Conservation (phyloP, 1,139 yeast species). For the Candida gigantensis region DNA sequence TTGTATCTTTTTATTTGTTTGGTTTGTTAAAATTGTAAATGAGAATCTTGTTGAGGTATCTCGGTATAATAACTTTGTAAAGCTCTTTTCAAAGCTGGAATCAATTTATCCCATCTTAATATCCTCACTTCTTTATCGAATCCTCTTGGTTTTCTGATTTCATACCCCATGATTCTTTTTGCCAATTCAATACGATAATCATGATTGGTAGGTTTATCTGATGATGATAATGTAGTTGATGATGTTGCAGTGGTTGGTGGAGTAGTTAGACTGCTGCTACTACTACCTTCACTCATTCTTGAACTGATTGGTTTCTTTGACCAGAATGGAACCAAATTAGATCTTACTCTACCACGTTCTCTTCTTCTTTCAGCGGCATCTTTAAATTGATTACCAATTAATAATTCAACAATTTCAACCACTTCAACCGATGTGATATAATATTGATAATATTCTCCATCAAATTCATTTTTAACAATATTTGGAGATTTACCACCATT, state of each 20-base stretch:
- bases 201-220: conserved; percentile 27
- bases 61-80: conserved; percentile 65
- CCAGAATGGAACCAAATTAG: conserved; percentile 71
- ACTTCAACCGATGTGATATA: conserved; percentile 69
- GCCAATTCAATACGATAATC: conserved; percentile 59
- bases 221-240: conserved; percentile 8
- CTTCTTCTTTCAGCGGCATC: conserved; percentile 54
- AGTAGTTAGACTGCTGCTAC: neutral
- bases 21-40: conserved; percentile 9
- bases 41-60: conserved; percentile 31
- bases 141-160: conserved; percentile 62
- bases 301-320: conserved; percentile 59
- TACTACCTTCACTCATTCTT: conserved; percentile 35
- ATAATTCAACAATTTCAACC: conserved; percentile 60
- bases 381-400: conserved; percentile 50
- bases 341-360: conserved; percentile 64
- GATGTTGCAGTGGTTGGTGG: conserved; percentile 13
- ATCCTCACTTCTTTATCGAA: conserved; percentile 69
- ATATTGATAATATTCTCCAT: conserved; percentile 35
- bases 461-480: conserved; percentile 18
- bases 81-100: conserved; percentile 62
- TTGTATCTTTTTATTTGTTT: no score
- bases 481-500: conserved; percentile 13
- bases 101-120: conserved; percentile 59
- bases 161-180: conserved; percentile 65